Base-by-base conservation (phyloP, 257 asterid species). In the Nicotiana attenuata region DNA sequence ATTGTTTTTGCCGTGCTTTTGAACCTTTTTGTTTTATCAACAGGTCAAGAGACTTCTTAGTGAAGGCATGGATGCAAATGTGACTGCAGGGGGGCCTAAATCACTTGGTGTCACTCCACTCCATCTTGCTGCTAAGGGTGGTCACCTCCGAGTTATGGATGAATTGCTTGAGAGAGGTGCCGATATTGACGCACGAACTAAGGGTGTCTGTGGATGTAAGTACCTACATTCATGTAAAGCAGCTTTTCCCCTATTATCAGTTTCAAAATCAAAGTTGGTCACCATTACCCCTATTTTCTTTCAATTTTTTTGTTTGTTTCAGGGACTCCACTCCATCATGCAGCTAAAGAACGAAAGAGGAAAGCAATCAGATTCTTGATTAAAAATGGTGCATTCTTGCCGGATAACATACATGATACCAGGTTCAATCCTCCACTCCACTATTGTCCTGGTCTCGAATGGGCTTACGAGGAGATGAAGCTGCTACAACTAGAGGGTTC, bases 301-400 rank as follows among this genome's bases (percentile, higher is more conserved):
- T 38, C 45, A 38, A 38, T 10, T 38, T 38, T 38, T 83, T 55
- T 45, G 9, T 64, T 76, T 81, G 61, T 77, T 87, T 53, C 91
- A 95, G 98, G 99, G 99, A 96, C 98, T 63, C 98, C 99, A 10
- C 98, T 96, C 76, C 99, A 96, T 83, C 91, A 91, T 85, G 99
- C 99, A 19, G 98, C 99, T 63, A 96, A 96, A 86, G 98, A 96
- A 84, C 89, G 85, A 82, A 92, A 94, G 89, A 92, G 86, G 86
- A 90, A 87, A 86, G 98, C 99, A 14, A 94, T 94, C 16, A 94
- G 78, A 50, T 96, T 90, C 85, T 91, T 96, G 86, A 88, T 96
- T 26, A 92, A 89, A 78, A 94, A 92, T 60, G 99, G 99, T 73
- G 99, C 99, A 38, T 96, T 96, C 86, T 84, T 96, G 91, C 98